Percentiles rank a stretch among this genome's conserved stretches.
Conservation (phyloP, 2,329 filamentous ascomycete genomes). For the Pseudopyricularia cyperi region DNA sequence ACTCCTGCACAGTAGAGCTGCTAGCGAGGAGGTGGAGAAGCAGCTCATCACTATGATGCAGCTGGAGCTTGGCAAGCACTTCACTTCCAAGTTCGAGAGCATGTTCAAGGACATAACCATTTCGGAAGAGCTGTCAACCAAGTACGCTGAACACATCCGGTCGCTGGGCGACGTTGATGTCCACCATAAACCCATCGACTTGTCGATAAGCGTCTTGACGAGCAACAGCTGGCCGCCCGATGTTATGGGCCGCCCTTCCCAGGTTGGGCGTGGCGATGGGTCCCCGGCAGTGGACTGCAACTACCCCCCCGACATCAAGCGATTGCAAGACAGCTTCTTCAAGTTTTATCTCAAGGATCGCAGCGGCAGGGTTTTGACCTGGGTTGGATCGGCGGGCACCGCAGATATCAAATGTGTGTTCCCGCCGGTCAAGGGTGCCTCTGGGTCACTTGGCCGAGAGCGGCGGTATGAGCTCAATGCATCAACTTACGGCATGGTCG, state of each 20-base stretch:
- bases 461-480: conserved; percentile 83
- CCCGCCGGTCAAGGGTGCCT: conserved; percentile 54
- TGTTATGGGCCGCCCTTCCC: conserved; percentile 54
- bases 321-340: conserved; percentile 72
- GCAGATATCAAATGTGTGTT: conserved; percentile 78
- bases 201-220: conserved; percentile 75
- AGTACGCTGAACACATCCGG: conserved; percentile 58
- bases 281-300: conserved; percentile 36
- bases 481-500: conserved; percentile 83
- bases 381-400: conserved; percentile 59
- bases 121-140: conserved; percentile 67
- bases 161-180: conserved; percentile 29
- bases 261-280: conserved; percentile 22
- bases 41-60: conserved; percentile 97
- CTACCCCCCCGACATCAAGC: conserved; percentile 62
- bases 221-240: conserved; percentile 94
- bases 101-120: conserved; percentile 97
- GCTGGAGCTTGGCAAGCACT: conserved; percentile 86
- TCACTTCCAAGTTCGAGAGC: conserved; percentile 83
- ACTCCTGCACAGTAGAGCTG: conserved; percentile 75
- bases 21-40: conserved; percentile 85
- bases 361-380: conserved; percentile 77
- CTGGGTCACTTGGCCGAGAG: conserved; percentile 45
- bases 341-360: conserved; percentile 80
- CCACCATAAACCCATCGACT: conserved; percentile 49